Percentiles rank a stretch among this genome's conserved stretches.
Evolutionary conservation across 345 rosid genomes (phyloP).

Genomic region (Punica granatum): DNA sequence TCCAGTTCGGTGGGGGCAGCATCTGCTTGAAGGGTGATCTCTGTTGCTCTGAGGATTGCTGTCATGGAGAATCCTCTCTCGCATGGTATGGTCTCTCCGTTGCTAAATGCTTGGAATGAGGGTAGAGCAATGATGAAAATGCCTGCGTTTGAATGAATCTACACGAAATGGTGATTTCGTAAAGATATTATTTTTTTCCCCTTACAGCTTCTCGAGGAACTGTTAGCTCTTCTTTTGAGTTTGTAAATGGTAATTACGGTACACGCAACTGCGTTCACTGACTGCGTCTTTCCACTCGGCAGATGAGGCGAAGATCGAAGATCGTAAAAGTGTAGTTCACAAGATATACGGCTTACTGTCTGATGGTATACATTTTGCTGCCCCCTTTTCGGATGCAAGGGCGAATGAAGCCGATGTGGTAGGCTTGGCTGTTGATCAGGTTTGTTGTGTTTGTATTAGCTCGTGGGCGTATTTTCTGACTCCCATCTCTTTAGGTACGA

Average conservation of each 20-base stretch:
- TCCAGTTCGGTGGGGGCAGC: not conserved
- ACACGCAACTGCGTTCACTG: not conserved
- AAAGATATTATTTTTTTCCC: not conserved
- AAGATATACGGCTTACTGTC: conserved; percentile 27
- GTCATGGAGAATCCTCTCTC: conserved; percentile 7
- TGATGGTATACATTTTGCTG: conserved; percentile 28
- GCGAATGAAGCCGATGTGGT: conserved; percentile 58
- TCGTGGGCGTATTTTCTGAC: not conserved
- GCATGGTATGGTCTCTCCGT: conserved; percentile 3
- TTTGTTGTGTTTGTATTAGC: not conserved
- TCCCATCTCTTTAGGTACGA: conserved; percentile 31
- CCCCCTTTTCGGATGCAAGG: conserved; percentile 31
- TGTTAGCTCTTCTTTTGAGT: not conserved
- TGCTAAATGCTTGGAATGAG: not conserved
- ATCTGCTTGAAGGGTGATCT: not conserved
- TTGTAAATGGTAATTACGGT: not conserved
- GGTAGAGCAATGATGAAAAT: not conserved
- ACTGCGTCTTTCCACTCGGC: not conserved
- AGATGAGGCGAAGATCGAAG: conserved; percentile 12
- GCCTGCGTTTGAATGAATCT: not conserved
- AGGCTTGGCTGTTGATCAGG: conserved; percentile 8
- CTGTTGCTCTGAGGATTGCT: not conserved
- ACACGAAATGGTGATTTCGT: not conserved
- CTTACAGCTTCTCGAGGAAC: no score
- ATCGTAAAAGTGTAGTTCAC: conserved; percentile 21